Percentiles rank a stretch among this genome's conserved stretches.
These are phyloP conservation scores for Coccomyxa subellipsoidea DNA, from an alignment of 163 green algal genomes.

Conservation along the genomic window DNA sequence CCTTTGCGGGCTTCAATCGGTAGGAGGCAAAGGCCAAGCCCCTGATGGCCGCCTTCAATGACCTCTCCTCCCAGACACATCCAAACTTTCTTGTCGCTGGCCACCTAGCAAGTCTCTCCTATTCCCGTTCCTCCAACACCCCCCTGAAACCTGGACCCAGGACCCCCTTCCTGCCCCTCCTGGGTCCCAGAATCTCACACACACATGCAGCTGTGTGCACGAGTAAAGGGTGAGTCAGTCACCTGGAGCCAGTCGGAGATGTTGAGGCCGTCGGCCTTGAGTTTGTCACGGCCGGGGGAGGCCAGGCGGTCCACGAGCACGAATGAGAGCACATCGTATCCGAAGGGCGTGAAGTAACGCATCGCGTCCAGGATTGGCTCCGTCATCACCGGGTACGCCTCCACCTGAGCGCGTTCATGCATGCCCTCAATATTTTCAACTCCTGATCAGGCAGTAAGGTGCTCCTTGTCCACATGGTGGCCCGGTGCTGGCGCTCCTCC, in stretches of 20 bases:
- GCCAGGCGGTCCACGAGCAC: slow-evolving; percentile 50
- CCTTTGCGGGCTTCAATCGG: too few relatives aligned
- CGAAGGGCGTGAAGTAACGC: slow-evolving; percentile 66
- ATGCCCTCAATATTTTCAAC: not conserved
- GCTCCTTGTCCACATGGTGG: not conserved
- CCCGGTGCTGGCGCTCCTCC: not conserved
- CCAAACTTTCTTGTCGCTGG: too few relatives aligned
- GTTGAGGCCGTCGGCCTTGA: slow-evolving; percentile 77
- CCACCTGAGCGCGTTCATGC: slow-evolving; percentile 27
- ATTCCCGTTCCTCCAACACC: too few relatives aligned
- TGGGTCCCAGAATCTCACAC: not conserved
- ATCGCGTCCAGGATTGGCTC: slow-evolving; percentile 65
- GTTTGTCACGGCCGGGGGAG: not conserved
- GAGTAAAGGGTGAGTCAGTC: too few relatives aligned
- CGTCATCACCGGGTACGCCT: slow-evolving; percentile 69
- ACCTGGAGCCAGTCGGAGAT: slow-evolving; percentile 72
- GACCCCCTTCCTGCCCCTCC: too few relatives aligned
- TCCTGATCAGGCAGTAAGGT: not conserved
- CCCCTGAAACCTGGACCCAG: too few relatives aligned
- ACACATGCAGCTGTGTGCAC: not conserved
- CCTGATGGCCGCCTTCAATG: too few relatives aligned
- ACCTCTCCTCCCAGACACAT: too few relatives aligned
- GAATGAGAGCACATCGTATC: slow-evolving; percentile 74
- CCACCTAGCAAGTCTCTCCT: too few relatives aligned
- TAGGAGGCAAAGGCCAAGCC: too few relatives aligned